Base-by-base conservation (phyloP, 2,329 filamentous ascomycete species). In the Catunica adiposa region DNA sequence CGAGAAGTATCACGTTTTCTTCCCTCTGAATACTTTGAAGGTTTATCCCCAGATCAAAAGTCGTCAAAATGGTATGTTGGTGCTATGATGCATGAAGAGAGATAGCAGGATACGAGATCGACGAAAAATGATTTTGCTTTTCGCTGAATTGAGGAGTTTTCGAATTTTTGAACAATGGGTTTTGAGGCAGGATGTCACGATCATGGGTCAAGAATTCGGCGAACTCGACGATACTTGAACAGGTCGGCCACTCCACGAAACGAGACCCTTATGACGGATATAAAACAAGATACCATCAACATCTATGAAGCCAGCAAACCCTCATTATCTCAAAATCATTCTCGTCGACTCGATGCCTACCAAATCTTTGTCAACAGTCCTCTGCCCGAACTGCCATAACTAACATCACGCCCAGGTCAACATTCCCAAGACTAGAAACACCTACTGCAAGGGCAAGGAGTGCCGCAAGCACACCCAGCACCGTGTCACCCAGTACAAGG, bases 401-500 rank as follows among this genome's bases (percentile, higher is more conserved):
- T 62, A 56, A 61, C 62, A 58, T 57, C 58, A 58, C 38, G 17
- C 46, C 26, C 65, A 90, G 89, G 89, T 95, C 80, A 95, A 95
- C 86, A 86, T 95, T 78, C 89, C 89, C 70, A 95, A 95, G 81
- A 95, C 89, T 73, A 83, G 89, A 72, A 86, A 88, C 78, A 95
- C 89, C 74, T 95, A 89, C 79, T 94, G 87, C 87, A 94, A 94
- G 81, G 86, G 86, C 79, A 89, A 85, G 80, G 82, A 88, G 70
- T 94, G 89, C 86, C 81, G 79, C 69, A 88, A 89, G 78, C 86
- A 89, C 81, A 88, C 84, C 69, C 83, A 87, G 73, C 85, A 89
- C 81, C 88, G 88, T 78, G 86, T 92, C 70, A 92, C 87, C 66
- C 88, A 94, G 78, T 94, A 95, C 84, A 95, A 94, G 80, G 86